phyloP scores from a whole-genome alignment of 495 filamentous ascomycete species.

The Neurospora sp. region DNA sequence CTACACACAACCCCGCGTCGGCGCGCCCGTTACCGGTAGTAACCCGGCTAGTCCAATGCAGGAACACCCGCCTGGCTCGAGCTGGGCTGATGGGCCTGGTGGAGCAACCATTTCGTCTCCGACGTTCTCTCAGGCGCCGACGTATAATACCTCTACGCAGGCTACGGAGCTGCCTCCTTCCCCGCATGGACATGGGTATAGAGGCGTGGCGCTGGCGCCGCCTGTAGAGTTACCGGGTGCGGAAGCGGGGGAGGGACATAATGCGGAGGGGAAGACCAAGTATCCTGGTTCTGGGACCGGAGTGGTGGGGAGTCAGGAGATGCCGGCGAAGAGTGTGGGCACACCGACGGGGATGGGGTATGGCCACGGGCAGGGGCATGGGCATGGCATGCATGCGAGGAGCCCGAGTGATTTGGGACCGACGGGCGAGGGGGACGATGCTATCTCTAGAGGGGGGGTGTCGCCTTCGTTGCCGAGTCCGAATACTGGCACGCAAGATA shows the following conservation, averaged over 20 bases:
- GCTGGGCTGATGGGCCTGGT: not conserved
- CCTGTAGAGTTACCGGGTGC: not conserved
- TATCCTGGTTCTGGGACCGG: not conserved
- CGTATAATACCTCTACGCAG: not conserved
- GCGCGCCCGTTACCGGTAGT: not conserved
- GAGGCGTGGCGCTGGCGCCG: constrained; percentile 1
- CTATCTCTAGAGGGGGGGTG: not conserved
- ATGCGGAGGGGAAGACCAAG: not conserved
- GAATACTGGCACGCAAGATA: not conserved
- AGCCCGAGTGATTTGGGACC: not conserved
- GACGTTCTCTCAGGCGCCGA: not conserved
- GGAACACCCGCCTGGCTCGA: not conserved
- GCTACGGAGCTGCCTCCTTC: not conserved
- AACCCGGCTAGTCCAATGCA: not conserved
- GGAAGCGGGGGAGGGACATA: not conserved
- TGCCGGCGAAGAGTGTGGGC: not conserved
- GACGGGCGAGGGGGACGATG: not conserved
- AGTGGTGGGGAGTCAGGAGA: not conserved
- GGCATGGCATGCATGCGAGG: too few species aligned
- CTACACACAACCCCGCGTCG: constrained; percentile 4
- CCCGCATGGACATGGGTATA: not conserved
- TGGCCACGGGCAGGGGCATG: not conserved
- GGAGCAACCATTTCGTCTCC: not conserved
- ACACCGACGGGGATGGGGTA: too few species aligned
- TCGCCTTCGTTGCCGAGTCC: not conserved